Percentiles rank a stretch among this genome's conserved stretches.
Evolutionary conservation across 2,329 filamentous ascomycete genomes (phyloP).

Genomic region (Ampelomyces quisqualis): DNA sequence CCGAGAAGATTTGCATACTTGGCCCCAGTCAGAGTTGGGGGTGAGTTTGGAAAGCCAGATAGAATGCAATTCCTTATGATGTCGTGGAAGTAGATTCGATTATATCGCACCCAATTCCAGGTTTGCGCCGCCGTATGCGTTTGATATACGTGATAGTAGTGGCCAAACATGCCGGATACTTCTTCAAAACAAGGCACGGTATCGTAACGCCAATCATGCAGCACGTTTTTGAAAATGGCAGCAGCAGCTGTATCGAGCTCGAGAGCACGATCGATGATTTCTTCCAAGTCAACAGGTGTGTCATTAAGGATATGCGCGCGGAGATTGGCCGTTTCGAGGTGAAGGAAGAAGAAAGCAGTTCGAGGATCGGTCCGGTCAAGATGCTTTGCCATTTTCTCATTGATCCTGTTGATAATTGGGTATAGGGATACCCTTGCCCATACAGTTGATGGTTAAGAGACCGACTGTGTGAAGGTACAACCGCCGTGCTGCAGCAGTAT

Average conservation of each 20-base stretch:
- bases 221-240: conserved; percentile 20
- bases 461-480: conserved; percentile 38
- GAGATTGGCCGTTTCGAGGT: conserved; percentile 30
- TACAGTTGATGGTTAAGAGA: conserved; percentile 31
- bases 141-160: conserved; percentile 37
- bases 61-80: conserved; percentile 38
- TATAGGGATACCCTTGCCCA: conserved; percentile 25
- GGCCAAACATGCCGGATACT: conserved; percentile 21
- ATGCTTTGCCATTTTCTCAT: conserved; percentile 24
- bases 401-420: conserved; percentile 30
- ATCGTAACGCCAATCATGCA: conserved; percentile 28
- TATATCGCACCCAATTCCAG: conserved; percentile 41
- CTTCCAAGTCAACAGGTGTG: conserved; percentile 14
- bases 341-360: conserved; percentile 32
- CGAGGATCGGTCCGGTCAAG: conserved; percentile 25
- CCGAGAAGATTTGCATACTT: conserved; percentile 26
- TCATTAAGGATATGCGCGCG: conserved; percentile 27
- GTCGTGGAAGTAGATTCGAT: conserved; percentile 38
- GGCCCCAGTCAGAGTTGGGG: conserved; percentile 25
- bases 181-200: conserved; percentile 11
- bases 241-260: conserved; percentile 26
- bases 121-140: conserved; percentile 29
- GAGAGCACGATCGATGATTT: conserved; percentile 29
- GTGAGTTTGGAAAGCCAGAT: conserved; percentile 25
- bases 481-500: conserved; percentile 29